Percentiles rank a stretch among this genome's conserved stretches.
These are phyloP conservation scores for Colletotrichum filicis DNA, from an alignment of 2,329 filamentous ascomycete genomes.

Conservation along the genomic window DNA sequence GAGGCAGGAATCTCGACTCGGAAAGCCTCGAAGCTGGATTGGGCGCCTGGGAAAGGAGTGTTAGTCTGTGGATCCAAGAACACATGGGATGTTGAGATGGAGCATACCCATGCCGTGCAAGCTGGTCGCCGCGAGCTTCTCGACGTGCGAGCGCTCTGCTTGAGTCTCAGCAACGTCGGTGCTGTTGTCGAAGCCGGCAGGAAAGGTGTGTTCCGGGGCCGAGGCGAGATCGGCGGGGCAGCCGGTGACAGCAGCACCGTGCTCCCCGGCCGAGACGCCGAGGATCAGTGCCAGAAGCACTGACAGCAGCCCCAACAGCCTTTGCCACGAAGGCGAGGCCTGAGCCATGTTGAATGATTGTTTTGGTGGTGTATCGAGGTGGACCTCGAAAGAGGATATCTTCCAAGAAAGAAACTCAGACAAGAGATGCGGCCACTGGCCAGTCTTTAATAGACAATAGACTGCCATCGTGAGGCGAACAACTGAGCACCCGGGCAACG, in stretches of 20 bases:
- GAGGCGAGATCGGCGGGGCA: constrained; percentile 19
- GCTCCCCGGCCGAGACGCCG: constrained; percentile 22
- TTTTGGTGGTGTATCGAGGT: constrained; percentile 20
- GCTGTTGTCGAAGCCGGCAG: constrained; percentile 26
- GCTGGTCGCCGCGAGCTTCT: constrained; percentile 23
- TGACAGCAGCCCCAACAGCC: constrained; percentile 31
- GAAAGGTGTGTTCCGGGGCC: constrained; percentile 20
- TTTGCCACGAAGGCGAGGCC: constrained; percentile 32
- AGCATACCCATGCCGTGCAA: constrained; percentile 21
- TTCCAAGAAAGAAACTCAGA: constrained; percentile 15
- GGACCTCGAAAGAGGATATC: constrained; percentile 34
- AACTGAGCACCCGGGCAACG: constrained; percentile 24
- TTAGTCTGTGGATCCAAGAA: neutral
- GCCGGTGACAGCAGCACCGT: constrained; percentile 22
- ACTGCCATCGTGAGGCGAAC: neutral
- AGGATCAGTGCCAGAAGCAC: constrained; percentile 33
- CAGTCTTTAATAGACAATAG: constrained; percentile 28
- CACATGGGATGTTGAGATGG: too few relatives aligned
- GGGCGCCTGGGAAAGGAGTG: neutral
- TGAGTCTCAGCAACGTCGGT: constrained; percentile 32
- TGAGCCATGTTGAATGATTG: constrained; percentile 23
- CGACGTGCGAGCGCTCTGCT: constrained; percentile 28
- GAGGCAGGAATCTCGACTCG: constrained; percentile 27
- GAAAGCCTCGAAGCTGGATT: constrained; percentile 19
- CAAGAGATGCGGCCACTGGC: constrained; percentile 6